phyloP scores from a whole-genome alignment of 139 green algal species.

The Picochlorum sp. region DNA sequence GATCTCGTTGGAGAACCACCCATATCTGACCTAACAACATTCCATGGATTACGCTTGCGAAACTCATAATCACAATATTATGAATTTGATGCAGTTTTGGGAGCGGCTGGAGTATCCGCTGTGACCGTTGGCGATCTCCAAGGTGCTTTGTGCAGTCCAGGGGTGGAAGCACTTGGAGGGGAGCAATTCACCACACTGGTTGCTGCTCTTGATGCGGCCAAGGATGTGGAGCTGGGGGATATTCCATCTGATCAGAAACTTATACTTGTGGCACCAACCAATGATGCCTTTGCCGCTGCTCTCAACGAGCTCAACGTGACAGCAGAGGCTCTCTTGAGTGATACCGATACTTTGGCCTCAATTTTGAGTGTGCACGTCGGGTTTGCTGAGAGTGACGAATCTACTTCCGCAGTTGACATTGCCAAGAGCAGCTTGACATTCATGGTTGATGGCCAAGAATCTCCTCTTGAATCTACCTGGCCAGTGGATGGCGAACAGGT shows the following conservation, averaged over 20 bases:
- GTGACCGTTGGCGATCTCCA: constrained; percentile 5
- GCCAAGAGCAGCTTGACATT: background rate
- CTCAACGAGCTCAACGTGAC: background rate
- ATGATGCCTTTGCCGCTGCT: constrained; percentile 1
- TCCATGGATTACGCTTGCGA: too few species aligned
- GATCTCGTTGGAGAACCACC: too few species aligned
- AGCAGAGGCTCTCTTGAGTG: background rate
- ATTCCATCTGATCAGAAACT: background rate
- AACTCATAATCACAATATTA: background rate
- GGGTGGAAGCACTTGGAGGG: background rate
- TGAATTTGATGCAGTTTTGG: background rate
- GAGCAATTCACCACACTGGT: background rate
- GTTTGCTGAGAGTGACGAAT: background rate
- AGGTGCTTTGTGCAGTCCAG: background rate
- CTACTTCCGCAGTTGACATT: background rate
- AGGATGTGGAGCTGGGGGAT: background rate
- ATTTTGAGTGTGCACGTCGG: constrained; percentile 10
- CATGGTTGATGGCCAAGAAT: background rate
- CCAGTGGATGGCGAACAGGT: background rate
- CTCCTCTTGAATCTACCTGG: background rate
- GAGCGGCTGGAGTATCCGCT: constrained; percentile 1
- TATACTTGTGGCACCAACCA: constrained; percentile 1
- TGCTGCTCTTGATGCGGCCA: background rate
- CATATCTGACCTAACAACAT: too few species aligned
- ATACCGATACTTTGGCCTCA: constrained; percentile 3